Evolutionary conservation across 176 grass and related monocot species (phyloP).

Genomic region (Carex kokanica): DNA sequence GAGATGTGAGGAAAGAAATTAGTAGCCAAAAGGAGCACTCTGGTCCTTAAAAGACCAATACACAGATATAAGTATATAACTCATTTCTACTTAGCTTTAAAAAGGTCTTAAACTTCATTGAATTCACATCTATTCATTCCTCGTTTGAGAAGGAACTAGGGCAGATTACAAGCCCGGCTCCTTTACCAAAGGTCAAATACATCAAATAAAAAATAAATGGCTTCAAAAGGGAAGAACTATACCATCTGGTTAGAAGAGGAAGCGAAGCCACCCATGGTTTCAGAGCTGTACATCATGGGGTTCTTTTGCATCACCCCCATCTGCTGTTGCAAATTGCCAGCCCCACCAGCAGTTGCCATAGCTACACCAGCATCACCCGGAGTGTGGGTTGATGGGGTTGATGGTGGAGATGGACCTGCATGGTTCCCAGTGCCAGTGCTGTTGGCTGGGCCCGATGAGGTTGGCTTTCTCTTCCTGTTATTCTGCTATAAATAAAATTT

Average conservation of each 20-base stretch:
- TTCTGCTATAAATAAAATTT: slow-evolving; percentile 46
- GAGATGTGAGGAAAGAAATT: not conserved
- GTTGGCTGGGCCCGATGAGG: slow-evolving; percentile 85
- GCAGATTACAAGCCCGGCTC: not conserved
- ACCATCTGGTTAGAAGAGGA: slow-evolving; percentile 92
- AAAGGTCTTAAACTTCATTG: not conserved
- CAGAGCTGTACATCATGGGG: slow-evolving; percentile 57
- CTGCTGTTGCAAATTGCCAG: slow-evolving; percentile 46
- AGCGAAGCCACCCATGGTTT: slow-evolving; percentile 62
- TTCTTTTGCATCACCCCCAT: slow-evolving; percentile 55
- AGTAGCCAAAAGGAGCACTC: not conserved
- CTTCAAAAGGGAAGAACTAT: slow-evolving; percentile 20
- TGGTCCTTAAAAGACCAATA: not conserved
- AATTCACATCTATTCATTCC: not conserved
- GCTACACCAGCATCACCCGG: slow-evolving; percentile 55
- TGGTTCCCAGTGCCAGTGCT: slow-evolving; percentile 90
- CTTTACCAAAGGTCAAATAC: not conserved
- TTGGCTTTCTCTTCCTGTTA: slow-evolving; percentile 79
- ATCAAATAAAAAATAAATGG: not conserved
- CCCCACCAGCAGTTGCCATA: slow-evolving; percentile 16
- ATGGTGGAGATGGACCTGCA: slow-evolving; percentile 72
- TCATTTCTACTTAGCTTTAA: not conserved
- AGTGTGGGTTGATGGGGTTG: slow-evolving; percentile 89
- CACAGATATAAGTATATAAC: not conserved
- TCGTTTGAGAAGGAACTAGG: not conserved